Conservation (phyloP, 352 stramenopile genomes). For the Globisporangium canariense region DNA sequence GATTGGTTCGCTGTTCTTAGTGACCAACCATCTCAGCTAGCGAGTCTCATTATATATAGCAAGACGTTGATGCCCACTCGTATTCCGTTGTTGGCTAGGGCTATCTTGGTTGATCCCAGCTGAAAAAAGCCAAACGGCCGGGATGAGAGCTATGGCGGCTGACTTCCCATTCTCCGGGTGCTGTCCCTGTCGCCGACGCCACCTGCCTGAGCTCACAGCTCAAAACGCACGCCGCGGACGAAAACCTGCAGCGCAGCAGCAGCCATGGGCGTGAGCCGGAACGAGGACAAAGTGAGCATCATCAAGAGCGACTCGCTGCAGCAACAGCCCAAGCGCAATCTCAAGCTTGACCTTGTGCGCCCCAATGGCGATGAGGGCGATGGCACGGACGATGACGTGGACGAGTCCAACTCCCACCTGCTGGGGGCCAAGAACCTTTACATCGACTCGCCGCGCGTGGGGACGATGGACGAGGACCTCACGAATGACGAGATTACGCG, state of each 20-base stretch:
- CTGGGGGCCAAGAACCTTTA: slow-evolving; percentile 54
- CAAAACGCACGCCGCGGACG: slow-evolving; percentile 10
- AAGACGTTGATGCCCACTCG: too few relatives aligned
- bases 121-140: too few relatives aligned
- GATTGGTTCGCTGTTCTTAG: background rate
- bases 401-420: slow-evolving; percentile 42
- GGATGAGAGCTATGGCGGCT: background rate
- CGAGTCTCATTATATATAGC: background rate
- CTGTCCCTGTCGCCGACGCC: background rate
- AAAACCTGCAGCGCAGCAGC: background rate
- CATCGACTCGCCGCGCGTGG: slow-evolving; percentile 60
- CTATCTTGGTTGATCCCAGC: too few relatives aligned
- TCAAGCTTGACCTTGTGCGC: slow-evolving; percentile 27
- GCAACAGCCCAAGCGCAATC: slow-evolving; percentile 19
- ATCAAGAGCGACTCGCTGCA: slow-evolving; percentile 48
- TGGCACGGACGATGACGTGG: slow-evolving; percentile 24
- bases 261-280: slow-evolving; percentile 19
- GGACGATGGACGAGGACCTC: slow-evolving; percentile 35
- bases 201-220: slow-evolving; percentile 1
- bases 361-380: slow-evolving; percentile 25
- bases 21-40: background rate
- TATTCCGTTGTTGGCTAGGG: background rate
- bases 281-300: slow-evolving; percentile 51
- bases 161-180: background rate
- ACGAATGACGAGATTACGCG: slow-evolving; percentile 50